Evolutionary conservation across 176 grass and related monocot species (phyloP).

Genomic region (Rhynchospora tenuis): DNA sequence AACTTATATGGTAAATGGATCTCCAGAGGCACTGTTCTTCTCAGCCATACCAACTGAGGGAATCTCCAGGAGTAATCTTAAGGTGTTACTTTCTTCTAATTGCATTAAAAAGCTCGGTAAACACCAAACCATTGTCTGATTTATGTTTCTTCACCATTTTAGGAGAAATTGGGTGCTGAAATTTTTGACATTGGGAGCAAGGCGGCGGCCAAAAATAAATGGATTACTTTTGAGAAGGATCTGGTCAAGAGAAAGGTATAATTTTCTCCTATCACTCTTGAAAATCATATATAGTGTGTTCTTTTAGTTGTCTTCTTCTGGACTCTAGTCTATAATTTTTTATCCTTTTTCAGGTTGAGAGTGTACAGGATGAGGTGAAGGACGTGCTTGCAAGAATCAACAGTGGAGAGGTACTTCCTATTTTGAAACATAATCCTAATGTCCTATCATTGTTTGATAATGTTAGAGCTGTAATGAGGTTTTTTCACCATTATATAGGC

Average conservation of each 20-base stretch:
- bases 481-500: constrained; percentile 37
- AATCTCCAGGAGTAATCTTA: constrained; percentile 42
- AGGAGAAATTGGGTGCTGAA: constrained; percentile 49
- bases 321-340: background rate
- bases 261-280: background rate
- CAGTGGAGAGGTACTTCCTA: constrained; percentile 49
- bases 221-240: constrained; percentile 58
- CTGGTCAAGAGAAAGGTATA: constrained; percentile 50
- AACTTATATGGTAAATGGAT: constrained; percentile 47
- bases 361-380: constrained; percentile 58
- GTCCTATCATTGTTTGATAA: background rate
- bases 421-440: constrained; percentile 7
- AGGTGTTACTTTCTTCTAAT: constrained; percentile 39
- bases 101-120: background rate
- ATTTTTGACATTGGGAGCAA: constrained; percentile 47
- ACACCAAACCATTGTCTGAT: background rate
- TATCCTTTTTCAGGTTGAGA: constrained; percentile 43
- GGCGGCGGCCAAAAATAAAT: constrained; percentile 55
- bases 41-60: constrained; percentile 57
- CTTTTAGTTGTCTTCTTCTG: background rate
- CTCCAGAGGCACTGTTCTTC: constrained; percentile 63
- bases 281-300: background rate
- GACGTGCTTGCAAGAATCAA: constrained; percentile 51
- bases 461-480: background rate
- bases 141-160: constrained; percentile 12